phyloP scores from a whole-genome alignment of 2,329 filamentous ascomycete species.

The Blastomyces silverae region DNA sequence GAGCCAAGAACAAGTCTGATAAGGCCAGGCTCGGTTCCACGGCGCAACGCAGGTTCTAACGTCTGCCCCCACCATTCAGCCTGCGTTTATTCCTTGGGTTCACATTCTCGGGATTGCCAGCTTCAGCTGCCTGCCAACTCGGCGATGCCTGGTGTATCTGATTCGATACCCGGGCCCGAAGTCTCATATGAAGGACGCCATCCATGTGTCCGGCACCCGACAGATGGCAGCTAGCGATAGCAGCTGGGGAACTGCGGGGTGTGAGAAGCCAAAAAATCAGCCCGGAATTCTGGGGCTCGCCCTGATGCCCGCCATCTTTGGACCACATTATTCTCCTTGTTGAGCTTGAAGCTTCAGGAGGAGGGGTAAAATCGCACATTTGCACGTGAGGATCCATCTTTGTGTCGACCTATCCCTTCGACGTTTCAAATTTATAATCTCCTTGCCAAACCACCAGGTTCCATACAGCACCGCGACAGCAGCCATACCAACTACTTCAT shows the following conservation, averaged over 20 bases:
- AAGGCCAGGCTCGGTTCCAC: neutral
- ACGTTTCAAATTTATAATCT: neutral
- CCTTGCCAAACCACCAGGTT: neutral
- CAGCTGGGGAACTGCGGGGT: neutral
- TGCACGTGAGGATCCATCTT: neutral
- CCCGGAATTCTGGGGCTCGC: neutral
- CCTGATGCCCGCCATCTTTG: neutral
- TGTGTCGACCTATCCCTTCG: neutral
- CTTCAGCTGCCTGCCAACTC: neutral
- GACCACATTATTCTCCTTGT: neutral
- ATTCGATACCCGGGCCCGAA: constrained; percentile 1
- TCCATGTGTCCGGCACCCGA: no score
- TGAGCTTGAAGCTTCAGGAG: neutral
- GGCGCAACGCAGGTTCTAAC: neutral
- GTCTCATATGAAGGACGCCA: neutral
- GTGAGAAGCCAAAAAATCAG: neutral
- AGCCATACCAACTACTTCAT: neutral
- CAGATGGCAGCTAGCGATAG: no score
- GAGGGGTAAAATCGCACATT: neutral
- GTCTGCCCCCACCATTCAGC: neutral
- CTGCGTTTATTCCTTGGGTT: neutral
- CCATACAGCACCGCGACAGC: neutral
- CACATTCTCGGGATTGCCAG: neutral
- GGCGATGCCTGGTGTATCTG: neutral
- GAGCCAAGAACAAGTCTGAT: no score